Evolutionary conservation across 805 yeast genomes (phyloP), one percentile per base, ranked within the genome.

Genomic region (Saturnispora hagleri): DNA sequence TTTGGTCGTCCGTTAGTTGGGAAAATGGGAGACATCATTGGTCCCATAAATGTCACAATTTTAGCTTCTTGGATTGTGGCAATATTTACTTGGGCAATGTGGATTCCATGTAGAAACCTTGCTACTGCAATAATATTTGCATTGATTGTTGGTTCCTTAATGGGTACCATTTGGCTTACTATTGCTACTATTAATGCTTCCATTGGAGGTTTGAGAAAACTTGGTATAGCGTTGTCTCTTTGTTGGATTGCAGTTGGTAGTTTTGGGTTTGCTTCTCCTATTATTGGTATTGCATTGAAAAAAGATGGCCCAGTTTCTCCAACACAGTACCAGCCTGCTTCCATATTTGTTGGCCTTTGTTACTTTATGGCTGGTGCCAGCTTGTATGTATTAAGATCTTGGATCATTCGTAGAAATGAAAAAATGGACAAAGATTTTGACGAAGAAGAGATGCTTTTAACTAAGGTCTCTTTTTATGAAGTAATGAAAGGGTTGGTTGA

Each of bases 91-190:
- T 63, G 71, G 50, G 77, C 79, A 13, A 73, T 76, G 77, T 77
- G 81, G 81, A 69, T 76, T 35, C 84, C 85, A 2, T 76, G 81
- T 15, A 67, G 77, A 52, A 80, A 78, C 58, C 73, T 65, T 53
- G 82, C 83, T 1, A 77, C 84, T 1, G 77, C 80, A 1, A 58
- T 80, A 5, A 73, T 67, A 0, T 77, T 81, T 60, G 78, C 79
- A 1, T 33, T 81, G 15, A 54, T 81, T 5, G 71, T 68, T 57
- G 89, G 89, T 36, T 67, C 72, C 0, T 49, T 76, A 33, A 81
- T 82, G 83, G 88, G 88, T 2, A 69, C 80, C 10, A 68, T 81
- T 43, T 82, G 80, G 76, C 76, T 81, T 3, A 73, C 79, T 3
- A 57, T 75, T 54, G 75, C 82, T 0, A 73, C 85, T 3, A 67